These are phyloP conservation scores for Botrytis fragariae DNA, from an alignment of 2,329 filamentous ascomycete species.

Conservation along the genomic window DNA sequence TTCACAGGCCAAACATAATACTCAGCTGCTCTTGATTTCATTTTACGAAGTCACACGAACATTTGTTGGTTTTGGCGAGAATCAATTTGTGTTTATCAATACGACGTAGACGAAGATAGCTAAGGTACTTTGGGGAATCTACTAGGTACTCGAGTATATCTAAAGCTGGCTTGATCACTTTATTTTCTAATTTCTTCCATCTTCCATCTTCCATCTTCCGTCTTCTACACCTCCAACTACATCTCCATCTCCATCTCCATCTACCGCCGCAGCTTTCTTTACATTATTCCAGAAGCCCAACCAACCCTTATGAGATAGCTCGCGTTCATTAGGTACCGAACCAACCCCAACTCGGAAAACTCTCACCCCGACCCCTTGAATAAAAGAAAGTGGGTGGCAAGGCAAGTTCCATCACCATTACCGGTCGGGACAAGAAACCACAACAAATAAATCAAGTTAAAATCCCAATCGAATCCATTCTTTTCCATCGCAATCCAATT, in stretches of 20 bases:
- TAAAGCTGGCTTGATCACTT: background rate
- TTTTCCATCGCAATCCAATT: background rate
- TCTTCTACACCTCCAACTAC: background rate
- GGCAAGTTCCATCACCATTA: background rate
- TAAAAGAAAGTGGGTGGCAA: constrained; percentile 1
- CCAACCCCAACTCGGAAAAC: background rate
- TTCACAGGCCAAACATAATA: background rate
- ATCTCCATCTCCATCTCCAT: background rate
- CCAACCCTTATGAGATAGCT: background rate
- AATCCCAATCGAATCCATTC: background rate
- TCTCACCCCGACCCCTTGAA: background rate
- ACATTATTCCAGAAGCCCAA: background rate
- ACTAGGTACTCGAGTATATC: background rate
- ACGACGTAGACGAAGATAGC: background rate
- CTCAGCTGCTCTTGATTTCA: constrained; percentile 12
- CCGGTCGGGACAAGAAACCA: background rate
- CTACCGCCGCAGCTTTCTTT: background rate
- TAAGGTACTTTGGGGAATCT: background rate
- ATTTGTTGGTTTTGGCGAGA: background rate
- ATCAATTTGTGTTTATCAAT: background rate
- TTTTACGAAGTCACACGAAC: constrained; percentile 18
- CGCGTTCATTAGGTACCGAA: background rate
- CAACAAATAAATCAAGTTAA: background rate
- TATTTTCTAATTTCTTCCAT: background rate
- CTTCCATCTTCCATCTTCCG: background rate